phyloP scores from a whole-genome alignment of 169 alveolate genomes.

The Neospora caninum region DNA sequence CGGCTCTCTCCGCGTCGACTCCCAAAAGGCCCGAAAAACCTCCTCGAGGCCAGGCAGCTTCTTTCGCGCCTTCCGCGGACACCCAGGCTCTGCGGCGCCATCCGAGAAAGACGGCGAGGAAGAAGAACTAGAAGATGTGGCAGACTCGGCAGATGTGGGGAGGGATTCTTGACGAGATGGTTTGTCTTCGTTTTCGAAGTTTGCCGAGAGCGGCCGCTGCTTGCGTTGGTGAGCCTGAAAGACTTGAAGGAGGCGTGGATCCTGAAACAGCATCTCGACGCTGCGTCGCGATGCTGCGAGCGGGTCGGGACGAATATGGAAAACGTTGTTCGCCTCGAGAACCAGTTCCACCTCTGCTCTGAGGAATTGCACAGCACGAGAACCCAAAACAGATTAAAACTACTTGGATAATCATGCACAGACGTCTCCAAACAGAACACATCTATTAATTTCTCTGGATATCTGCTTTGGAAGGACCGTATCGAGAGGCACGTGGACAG shows the following conservation, averaged over 20 bases:
- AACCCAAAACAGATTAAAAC: too few relatives aligned
- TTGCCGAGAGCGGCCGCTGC: too few relatives aligned
- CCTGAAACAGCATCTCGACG: background rate
- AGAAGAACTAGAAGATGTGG: background rate
- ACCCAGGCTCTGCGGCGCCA: background rate
- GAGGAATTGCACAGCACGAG: too few relatives aligned
- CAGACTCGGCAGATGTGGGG: background rate
- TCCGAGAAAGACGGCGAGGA: background rate
- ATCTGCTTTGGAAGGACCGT: too few relatives aligned
- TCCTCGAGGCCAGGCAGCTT: background rate
- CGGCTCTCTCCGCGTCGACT: background rate
- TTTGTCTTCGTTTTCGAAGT: too few relatives aligned
- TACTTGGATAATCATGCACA: too few relatives aligned
- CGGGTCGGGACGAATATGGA: background rate
- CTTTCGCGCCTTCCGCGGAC: background rate
- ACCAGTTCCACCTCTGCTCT: conserved; percentile 29
- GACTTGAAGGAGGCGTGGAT: background rate
- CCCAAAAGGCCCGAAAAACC: conserved; percentile 12
- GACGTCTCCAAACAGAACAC: too few relatives aligned
- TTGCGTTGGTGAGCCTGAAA: too few relatives aligned
- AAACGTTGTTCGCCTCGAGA: conserved; percentile 38
- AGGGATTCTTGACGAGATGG: background rate
- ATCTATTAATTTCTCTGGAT: too few relatives aligned
- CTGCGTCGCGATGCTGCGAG: background rate
- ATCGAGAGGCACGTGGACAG: too few relatives aligned